Evolutionary conservation across 345 rosid species (phyloP), one percentile per base, ranked within the genome.

Genomic region (Tarenaya hassleriana): DNA sequence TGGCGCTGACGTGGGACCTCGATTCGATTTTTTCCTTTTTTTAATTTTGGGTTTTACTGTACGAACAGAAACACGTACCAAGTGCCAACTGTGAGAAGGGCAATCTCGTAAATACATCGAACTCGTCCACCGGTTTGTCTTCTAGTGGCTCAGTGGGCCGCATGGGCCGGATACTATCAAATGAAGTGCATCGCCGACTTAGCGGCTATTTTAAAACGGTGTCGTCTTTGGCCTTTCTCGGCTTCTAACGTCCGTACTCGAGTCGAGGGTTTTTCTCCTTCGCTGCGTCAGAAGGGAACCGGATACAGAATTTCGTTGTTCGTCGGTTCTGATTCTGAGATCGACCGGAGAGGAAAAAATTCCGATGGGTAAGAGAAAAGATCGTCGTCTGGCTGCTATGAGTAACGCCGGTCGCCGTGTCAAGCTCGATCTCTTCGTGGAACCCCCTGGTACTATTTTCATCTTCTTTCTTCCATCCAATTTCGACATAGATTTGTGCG

Each of bases 381-480:
- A 60, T 50, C 95, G 98, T 12, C 94, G 94, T 55, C 75, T 46
- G n/a, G n/a, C n/a, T n/a, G 94, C 95, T 31, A 54, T 33, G 59
- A 63, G 73, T 74, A 86, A 75, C 81, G 75, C 86, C 12, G 80
- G 92, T 52, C 98, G 98, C 60, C 95, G 98, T 61, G 76, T 84
- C 68, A 87, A 87, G 78, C 95, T 91, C 58, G 98, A 87, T 72
- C 96, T 91, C 52, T 91, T 75, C 48, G 90, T 75, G 84, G 96
- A 91, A 84, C 95, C 96, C 95, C 77, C 95, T 77, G 98, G 98
- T 91, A 77, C 45, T 8, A 19, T 34, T n/a, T 18, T 52, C 47
- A 45, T 41, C 21, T 63, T 33, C 46, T 44, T 60, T 17, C 2
- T 4, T 29, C 49, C 47, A 37, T 52, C 18, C 34, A 24, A 24